phyloP scores from a whole-genome alignment of 495 filamentous ascomycete genomes.

The Viridothelium virens region DNA sequence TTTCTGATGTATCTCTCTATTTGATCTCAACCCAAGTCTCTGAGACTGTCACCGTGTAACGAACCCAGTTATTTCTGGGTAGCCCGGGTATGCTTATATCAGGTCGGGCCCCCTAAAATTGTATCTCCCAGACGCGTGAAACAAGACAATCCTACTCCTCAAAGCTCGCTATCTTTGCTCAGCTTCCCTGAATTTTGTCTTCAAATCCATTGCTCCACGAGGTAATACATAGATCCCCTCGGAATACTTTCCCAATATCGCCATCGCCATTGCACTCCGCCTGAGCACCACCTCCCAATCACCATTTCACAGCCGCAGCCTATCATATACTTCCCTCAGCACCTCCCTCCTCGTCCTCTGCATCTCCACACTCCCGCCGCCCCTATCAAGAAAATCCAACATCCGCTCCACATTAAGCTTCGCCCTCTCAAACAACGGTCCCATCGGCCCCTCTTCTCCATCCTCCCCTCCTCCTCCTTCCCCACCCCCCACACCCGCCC shows the following conservation, averaged over 20 bases:
- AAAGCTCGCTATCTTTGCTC: no score
- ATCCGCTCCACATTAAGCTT: constrained; percentile 25
- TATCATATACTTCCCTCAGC: constrained; percentile 9
- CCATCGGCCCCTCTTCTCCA: constrained; percentile 8
- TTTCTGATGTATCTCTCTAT: no score
- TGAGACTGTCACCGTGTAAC: no score
- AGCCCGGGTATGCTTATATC: no score
- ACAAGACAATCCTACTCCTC: no score
- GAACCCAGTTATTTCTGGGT: no score
- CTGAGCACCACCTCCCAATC: neutral
- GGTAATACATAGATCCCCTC: no score
- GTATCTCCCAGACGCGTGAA: no score
- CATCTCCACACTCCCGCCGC: constrained; percentile 12
- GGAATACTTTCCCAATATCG: neutral
- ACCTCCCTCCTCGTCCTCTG: constrained; percentile 11
- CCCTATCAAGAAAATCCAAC: constrained; percentile 27
- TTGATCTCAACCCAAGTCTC: no score
- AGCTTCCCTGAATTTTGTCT: no score
- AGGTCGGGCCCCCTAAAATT: no score
- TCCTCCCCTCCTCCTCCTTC: neutral
- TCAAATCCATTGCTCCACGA: no score
- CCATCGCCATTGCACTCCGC: neutral
- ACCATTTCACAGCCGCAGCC: neutral
- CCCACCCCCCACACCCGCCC: neutral
- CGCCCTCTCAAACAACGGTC: constrained; percentile 23